Percentiles rank a stretch among this genome's conserved stretches.
Conservation (phyloP, 192 early-diverging fungal genomes). For the Umbelopsis sp. region DNA sequence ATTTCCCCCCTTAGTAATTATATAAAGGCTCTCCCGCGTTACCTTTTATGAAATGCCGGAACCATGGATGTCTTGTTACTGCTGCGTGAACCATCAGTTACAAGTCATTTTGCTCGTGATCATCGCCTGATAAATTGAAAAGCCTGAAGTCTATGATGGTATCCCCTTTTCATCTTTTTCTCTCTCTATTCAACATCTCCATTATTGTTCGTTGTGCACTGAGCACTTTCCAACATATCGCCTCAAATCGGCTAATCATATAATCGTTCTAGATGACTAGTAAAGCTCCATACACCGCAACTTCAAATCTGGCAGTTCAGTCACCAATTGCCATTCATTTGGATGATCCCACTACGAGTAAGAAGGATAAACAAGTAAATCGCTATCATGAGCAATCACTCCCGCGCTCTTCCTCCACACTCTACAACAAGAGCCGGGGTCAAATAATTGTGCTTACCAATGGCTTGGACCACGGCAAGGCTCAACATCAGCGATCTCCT, state of each 20-base stretch:
- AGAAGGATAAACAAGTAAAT: conserved; percentile 3
- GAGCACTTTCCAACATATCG: neutral
- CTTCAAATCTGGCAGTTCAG: conserved; percentile 8
- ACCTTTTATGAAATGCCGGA: conserved; percentile 1
- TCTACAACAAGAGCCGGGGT: neutral
- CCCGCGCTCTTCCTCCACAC: neutral
- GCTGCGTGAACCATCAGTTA: neutral
- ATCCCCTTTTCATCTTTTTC: neutral
- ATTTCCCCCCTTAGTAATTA: neutral
- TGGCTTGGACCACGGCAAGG: neutral
- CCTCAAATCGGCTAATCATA: neutral
- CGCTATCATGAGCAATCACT: neutral
- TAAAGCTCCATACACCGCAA: conserved; percentile 8
- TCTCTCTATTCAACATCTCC: neutral
- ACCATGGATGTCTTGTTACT: neutral
- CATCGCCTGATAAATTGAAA: neutral
- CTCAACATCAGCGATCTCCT: neutral
- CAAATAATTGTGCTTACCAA: neutral
- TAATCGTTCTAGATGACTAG: neutral
- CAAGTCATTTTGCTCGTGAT: conserved; percentile 21
- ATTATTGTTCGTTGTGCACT: neutral
- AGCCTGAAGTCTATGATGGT: neutral
- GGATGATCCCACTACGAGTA: neutral
- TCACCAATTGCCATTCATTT: neutral
- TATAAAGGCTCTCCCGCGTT: neutral